phyloP scores from a whole-genome alignment of 1,139 yeast species.

The Hanseniaspora uvarum region DNA sequence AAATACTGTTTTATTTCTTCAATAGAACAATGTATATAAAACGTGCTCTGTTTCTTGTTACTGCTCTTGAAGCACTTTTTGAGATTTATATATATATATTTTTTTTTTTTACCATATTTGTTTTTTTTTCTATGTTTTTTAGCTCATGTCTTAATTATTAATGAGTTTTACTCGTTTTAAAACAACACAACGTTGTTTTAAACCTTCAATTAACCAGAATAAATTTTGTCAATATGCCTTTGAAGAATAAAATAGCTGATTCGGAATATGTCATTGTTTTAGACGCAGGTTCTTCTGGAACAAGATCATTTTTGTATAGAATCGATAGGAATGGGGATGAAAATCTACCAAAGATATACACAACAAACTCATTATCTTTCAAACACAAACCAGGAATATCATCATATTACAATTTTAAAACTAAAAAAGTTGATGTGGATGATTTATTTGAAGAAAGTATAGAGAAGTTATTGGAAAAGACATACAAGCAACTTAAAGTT shows the following conservation, averaged over 20 bases:
- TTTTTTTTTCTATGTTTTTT: too few relatives aligned
- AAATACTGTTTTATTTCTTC: not conserved
- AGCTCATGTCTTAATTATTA: too few relatives aligned
- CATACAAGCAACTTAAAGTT: slow-evolving; percentile 45
- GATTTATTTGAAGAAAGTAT: slow-evolving; percentile 38
- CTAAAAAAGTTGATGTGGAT: slow-evolving; percentile 10
- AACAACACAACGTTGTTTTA: not conserved
- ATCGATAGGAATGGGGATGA: slow-evolving; percentile 29
- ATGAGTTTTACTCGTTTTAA: not conserved
- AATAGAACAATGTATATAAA: too few relatives aligned
- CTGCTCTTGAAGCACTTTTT: not conserved
- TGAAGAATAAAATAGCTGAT: slow-evolving; percentile 10
- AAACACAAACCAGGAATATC: slow-evolving; percentile 68
- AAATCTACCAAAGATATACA: slow-evolving; percentile 55
- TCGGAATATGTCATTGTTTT: slow-evolving; percentile 56
- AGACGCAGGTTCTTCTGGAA: slow-evolving; percentile 78
- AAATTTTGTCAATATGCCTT: not conserved
- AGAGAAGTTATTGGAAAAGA: slow-evolving; percentile 48
- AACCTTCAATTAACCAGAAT: not conserved
- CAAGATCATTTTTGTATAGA: slow-evolving; percentile 54
- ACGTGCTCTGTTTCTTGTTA: not conserved
- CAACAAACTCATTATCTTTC: slow-evolving; percentile 48
- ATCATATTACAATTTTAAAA: slow-evolving; percentile 23
- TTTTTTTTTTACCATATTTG: too few relatives aligned
- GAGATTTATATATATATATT: too few relatives aligned